Base-by-base conservation (phyloP, 768 basidiomycete species). In the Kwoniella europaea region DNA sequence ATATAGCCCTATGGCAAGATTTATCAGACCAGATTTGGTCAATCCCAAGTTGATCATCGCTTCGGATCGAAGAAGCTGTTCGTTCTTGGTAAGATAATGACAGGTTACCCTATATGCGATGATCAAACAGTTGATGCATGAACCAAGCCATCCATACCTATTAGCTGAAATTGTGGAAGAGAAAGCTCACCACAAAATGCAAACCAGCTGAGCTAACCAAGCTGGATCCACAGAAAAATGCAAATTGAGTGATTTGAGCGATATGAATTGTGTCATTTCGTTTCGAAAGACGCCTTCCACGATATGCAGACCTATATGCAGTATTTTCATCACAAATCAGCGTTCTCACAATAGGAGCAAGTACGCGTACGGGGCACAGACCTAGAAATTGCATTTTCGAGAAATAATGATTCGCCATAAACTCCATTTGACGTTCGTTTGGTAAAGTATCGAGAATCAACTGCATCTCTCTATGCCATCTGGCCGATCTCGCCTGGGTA, bases 191-290 rank as follows among this genome's bases (percentile, higher is more conserved):
- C 66, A 67, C 27, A 67, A 53, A 20, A 60, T 57, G 20, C 43
- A 22, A n/a, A 35, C 18, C 35, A 67, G 44, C 22, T 46, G 53
- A 41, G 65, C 65, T 22, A 67, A 22, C 65, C 65, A 67, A 42
- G 65, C 65, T 7, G 65, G 65, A 67, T 67, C 65, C 7, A 58
- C 41, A 9, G 65, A 65, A 20, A 55, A 35, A n/a, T 57, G 65
- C 10, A 67, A 15, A 27, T 22, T 41, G 18, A 57, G 16, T 35
- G 54, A 58, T 35, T n/a, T n/a, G 12, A 58, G 24, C 13, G n/a
- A 22, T 10, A 27, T 3, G 41, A 67, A 67, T 50, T 58, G 54
- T 12, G n/a, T 13, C 16, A 67, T 15, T 41, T 67, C 65, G 7
- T 9, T 57, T 16, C 35, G 20, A 41, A 67, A 67, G 27, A 58